Conservation (phyloP, 2,329 filamentous ascomycete genomes). For the Colletotrichum chrysophilum region DNA sequence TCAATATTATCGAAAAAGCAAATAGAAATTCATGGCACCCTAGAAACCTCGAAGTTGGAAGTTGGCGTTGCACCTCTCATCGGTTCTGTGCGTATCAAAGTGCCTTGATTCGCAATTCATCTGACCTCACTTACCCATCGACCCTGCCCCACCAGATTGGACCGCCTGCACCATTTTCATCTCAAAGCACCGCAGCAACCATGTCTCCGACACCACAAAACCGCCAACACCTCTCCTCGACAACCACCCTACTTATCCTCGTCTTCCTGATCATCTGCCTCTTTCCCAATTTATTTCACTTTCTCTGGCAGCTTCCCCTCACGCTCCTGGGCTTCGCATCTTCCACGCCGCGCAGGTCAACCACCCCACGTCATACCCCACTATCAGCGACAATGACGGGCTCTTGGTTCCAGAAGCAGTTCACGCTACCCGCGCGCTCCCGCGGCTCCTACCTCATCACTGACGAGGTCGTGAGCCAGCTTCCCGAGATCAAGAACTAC, state of each 20-base stretch:
- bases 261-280: conserved; percentile 55
- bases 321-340: conserved; percentile 35
- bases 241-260: conserved; percentile 50
- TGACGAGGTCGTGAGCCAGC: conserved; percentile 68
- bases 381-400: conserved; percentile 51
- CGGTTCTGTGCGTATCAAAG: background rate
- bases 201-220: conserved; percentile 44
- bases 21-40: background rate
- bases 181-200: conserved; percentile 20
- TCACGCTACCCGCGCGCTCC: conserved; percentile 77
- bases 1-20: background rate
- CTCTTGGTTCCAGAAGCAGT: conserved; percentile 85
- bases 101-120: conserved; percentile 13
- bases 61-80: background rate
- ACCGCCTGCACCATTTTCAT: conserved; percentile 9
- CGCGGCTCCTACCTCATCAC: conserved; percentile 93
- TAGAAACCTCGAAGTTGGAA: background rate
- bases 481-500: conserved; percentile 84
- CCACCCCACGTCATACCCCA: conserved; percentile 29
- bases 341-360: conserved; percentile 29
- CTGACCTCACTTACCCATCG: conserved; percentile 18
- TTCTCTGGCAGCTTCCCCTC: conserved; percentile 55
- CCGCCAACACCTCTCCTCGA: conserved; percentile 38
- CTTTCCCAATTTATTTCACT: conserved; percentile 60
- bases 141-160: conserved; percentile 20